phyloP scores from a whole-genome alignment of 139 green algal species.

The Chlorella sp. region DNA sequence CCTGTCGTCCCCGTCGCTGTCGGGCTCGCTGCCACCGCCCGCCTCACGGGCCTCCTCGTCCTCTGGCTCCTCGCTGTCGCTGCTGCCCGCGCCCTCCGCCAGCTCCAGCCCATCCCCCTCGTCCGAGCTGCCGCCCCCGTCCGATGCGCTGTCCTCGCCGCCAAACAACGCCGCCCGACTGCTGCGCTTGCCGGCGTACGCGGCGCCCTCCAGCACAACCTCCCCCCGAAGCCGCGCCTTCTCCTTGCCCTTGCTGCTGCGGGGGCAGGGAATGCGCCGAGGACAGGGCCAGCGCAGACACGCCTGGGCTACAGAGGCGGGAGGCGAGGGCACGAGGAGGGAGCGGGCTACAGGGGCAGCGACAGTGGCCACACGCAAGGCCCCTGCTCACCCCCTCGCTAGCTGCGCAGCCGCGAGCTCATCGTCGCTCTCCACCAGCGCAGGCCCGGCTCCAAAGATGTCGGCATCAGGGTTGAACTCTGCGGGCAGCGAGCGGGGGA shows the following conservation, averaged over 20 bases:
- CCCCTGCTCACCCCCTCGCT: neutral
- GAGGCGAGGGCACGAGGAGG: no score
- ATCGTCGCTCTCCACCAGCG: slow-evolving; percentile 42
- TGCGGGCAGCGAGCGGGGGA: neutral
- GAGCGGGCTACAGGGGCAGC: neutral
- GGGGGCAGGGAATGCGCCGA: neutral
- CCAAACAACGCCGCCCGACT: slow-evolving; percentile 14
- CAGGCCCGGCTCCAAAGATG: slow-evolving; percentile 17
- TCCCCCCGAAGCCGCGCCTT: slow-evolving; percentile 20
- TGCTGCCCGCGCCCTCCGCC: neutral
- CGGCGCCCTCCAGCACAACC: slow-evolving; percentile 2
- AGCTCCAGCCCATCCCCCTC: slow-evolving; percentile 6
- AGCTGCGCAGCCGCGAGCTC: slow-evolving; percentile 14
- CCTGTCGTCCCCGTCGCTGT: slow-evolving; percentile 7
- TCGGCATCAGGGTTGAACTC: slow-evolving; percentile 42
- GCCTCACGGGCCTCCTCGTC: no score
- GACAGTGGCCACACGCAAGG: neutral
- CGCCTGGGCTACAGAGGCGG: no score
- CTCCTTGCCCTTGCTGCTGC: slow-evolving; percentile 16
- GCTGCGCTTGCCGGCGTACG: slow-evolving; percentile 15
- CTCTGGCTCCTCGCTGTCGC: neutral
- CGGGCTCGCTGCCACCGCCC: neutral
- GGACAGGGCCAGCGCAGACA: no score
- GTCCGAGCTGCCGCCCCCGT: neutral
- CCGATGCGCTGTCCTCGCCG: neutral